These are phyloP conservation scores for Cercospora sesami DNA, from an alignment of 2,329 filamentous ascomycete species.

Conservation along the genomic window DNA sequence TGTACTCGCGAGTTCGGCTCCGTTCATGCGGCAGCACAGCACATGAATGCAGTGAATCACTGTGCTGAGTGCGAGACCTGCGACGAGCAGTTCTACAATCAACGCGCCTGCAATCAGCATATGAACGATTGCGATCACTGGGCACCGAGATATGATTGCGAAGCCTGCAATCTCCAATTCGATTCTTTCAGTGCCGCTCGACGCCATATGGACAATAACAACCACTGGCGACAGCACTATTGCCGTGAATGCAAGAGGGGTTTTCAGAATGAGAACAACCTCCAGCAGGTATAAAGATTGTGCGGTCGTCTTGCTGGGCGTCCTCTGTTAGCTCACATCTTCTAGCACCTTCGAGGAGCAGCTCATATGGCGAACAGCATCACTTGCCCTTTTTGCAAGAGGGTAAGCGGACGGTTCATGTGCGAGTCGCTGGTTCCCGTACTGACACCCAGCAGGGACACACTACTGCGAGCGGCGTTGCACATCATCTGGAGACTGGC, in stretches of 20 bases:
- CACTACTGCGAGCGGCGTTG: conserved; percentile 55
- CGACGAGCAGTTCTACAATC: conserved; percentile 28
- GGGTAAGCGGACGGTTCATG: not conserved
- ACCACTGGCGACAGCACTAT: conserved; percentile 39
- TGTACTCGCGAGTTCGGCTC: conserved; percentile 23
- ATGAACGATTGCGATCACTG: conserved; percentile 38
- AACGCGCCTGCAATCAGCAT: conserved; percentile 35
- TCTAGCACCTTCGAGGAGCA: conserved; percentile 57
- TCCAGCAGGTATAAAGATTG: conserved; percentile 26
- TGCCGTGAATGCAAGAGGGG: conserved; percentile 31
- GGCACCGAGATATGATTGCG: conserved; percentile 30
- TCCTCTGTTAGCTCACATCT: not conserved
- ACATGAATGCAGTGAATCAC: conserved; percentile 25
- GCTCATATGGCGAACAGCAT: conserved; percentile 51
- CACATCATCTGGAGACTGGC: conserved; percentile 59
- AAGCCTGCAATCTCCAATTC: conserved; percentile 35
- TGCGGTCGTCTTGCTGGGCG: not conserved
- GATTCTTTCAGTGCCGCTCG: conserved; percentile 22
- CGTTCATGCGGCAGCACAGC: conserved; percentile 15
- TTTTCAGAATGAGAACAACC: conserved; percentile 39
- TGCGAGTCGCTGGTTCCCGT: not conserved
- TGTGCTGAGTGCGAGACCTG: conserved; percentile 39
- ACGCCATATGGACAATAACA: conserved; percentile 34
- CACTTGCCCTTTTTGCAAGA: conserved; percentile 58
- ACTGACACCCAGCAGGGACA: conserved; percentile 32